Evolutionary conservation across 2,329 filamentous ascomycete genomes (phyloP).

Genomic region (Fusarium oxysporum): DNA sequence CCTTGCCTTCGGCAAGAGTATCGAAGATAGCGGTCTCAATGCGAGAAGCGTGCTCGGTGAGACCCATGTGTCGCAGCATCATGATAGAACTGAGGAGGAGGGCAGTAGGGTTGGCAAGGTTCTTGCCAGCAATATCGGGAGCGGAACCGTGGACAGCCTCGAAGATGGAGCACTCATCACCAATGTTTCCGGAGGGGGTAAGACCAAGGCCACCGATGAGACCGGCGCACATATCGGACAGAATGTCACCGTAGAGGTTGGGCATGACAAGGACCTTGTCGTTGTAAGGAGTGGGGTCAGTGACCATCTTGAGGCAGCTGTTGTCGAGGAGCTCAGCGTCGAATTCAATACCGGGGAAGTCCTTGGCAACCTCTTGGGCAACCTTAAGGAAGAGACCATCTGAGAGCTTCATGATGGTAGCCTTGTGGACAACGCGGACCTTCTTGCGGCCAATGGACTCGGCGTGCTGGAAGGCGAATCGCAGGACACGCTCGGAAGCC

Average conservation of each 20-base stretch:
- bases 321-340: slow-evolving; percentile 99
- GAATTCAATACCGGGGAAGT: slow-evolving; percentile 96
- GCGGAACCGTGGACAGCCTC: slow-evolving; percentile 98
- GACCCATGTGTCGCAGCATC: slow-evolving; percentile 99
- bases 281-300: slow-evolving; percentile 95
- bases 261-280: slow-evolving; percentile 99
- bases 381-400: slow-evolving; percentile 97
- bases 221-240: slow-evolving; percentile 99
- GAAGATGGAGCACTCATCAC: slow-evolving; percentile 99
- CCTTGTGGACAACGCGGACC: slow-evolving; percentile 99
- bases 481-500: slow-evolving; percentile 93
- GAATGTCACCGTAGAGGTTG: slow-evolving; percentile 99
- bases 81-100: slow-evolving; percentile 96
- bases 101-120: slow-evolving; percentile 95
- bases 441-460: slow-evolving; percentile 93
- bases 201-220: slow-evolving; percentile 97
- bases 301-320: slow-evolving; percentile 98
- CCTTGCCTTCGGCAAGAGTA: slow-evolving; percentile 95
- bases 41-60: slow-evolving; percentile 83
- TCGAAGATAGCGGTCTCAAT: slow-evolving; percentile 97
- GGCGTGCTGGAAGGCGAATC: slow-evolving; percentile 98
- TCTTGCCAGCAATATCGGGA: slow-evolving; percentile 96
- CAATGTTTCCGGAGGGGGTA: slow-evolving; percentile 98
- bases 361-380: slow-evolving; percentile 87
- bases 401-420: slow-evolving; percentile 99